phyloP scores from a whole-genome alignment of 2,329 filamentous ascomycete genomes.

The Sarocladium strictum region DNA sequence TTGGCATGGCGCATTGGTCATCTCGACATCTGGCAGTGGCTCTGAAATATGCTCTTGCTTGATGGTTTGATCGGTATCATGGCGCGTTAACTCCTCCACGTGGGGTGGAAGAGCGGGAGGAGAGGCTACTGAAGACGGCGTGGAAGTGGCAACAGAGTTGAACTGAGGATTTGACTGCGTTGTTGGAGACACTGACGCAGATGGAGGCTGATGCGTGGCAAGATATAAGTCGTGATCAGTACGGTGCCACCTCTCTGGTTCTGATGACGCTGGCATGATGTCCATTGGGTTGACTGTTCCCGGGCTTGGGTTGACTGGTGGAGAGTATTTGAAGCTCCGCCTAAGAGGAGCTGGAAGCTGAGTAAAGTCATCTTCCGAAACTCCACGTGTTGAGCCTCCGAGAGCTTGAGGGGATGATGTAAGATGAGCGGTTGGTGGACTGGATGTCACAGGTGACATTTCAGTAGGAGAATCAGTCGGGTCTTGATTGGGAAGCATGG shows the following conservation, averaged over 20 bases:
- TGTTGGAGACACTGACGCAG: constrained; percentile 16
- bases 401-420: not conserved
- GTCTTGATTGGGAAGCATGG: constrained; percentile 11
- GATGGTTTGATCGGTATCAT: constrained; percentile 5
- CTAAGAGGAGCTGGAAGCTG: constrained; percentile 21
- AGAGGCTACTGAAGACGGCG: not conserved
- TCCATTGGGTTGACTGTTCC: constrained; percentile 50
- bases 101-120: not conserved
- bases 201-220: constrained; percentile 16
- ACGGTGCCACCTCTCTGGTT: constrained; percentile 30
- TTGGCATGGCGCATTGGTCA: not conserved
- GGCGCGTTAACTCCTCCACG: not conserved
- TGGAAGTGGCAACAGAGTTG: not conserved
- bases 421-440: constrained; percentile 4
- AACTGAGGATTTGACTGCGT: not conserved
- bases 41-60: not conserved
- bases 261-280: constrained; percentile 40
- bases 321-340: constrained; percentile 4
- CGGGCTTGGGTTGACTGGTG: constrained; percentile 26
- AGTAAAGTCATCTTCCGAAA: constrained; percentile 12
- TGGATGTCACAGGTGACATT: constrained; percentile 14
- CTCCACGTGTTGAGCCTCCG: not conserved
- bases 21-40: not conserved
- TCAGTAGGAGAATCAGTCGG: constrained; percentile 26
- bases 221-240: constrained; percentile 30